phyloP scores from a whole-genome alignment of 345 rosid species.

The Eucalyptus pauciflora region DNA sequence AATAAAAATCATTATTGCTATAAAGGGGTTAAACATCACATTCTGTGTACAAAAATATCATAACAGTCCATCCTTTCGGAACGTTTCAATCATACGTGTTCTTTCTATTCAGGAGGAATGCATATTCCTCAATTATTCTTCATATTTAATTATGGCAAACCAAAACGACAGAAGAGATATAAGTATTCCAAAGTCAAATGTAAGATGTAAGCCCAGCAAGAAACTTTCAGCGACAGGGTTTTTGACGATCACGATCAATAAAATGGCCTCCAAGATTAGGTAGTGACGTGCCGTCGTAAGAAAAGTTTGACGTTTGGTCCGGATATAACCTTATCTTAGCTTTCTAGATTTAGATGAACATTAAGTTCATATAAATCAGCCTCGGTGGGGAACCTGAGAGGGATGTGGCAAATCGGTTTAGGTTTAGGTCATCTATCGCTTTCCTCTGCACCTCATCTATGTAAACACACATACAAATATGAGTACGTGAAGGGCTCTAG shows the following conservation, averaged over 20 bases:
- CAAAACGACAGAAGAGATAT: neutral
- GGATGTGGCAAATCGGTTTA: neutral
- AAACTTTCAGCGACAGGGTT: neutral
- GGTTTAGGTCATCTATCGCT: neutral
- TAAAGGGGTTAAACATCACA: neutral
- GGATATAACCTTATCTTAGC: neutral
- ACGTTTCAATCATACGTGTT: neutral
- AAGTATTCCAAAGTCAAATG: neutral
- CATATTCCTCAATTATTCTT: neutral
- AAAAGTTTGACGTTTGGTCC: neutral
- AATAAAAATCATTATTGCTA: neutral
- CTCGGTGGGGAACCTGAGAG: neutral
- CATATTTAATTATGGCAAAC: neutral
- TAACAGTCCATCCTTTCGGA: neutral
- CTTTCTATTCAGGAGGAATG: neutral
- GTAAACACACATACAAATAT: neutral
- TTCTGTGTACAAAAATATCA: neutral
- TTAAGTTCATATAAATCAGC: neutral
- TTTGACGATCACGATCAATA: neutral
- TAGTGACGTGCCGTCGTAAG: neutral
- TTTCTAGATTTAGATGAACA: neutral
- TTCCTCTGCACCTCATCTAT: neutral
- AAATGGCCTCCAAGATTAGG: neutral
- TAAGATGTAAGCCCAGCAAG: neutral
- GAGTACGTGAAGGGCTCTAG: neutral